phyloP scores from a whole-genome alignment of 176 grass and related monocot genomes.

The barley (Hordeum vulgare) region MorexV3_pseudomolecules_assembly NC_058524.1:198297124-198297623 shows the following conservation, averaged over 20 bases:
- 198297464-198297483: constrained; percentile 1
- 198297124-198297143: constrained; percentile 33
- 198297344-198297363: too few species aligned
- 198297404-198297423: too few species aligned
- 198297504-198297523: background rate
- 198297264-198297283: background rate
- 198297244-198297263: background rate
- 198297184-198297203: constrained; percentile 5
- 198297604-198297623: constrained; percentile 27
- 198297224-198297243: constrained; percentile 2
- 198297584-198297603: constrained; percentile 7
- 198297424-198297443: too few species aligned
- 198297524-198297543: background rate
- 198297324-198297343: background rate
- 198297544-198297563: background rate
- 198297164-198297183: background rate
- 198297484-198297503: background rate
- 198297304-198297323: background rate
- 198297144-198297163: background rate
- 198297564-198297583: background rate
- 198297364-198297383: too few species aligned
- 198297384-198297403: too few species aligned
- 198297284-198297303: background rate
- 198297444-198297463: background rate
- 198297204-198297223: background rate